Evolutionary conservation across 345 rosid genomes (phyloP), one percentile per base, ranked within the genome.

Genomic region (Jatropha curcas): DNA sequence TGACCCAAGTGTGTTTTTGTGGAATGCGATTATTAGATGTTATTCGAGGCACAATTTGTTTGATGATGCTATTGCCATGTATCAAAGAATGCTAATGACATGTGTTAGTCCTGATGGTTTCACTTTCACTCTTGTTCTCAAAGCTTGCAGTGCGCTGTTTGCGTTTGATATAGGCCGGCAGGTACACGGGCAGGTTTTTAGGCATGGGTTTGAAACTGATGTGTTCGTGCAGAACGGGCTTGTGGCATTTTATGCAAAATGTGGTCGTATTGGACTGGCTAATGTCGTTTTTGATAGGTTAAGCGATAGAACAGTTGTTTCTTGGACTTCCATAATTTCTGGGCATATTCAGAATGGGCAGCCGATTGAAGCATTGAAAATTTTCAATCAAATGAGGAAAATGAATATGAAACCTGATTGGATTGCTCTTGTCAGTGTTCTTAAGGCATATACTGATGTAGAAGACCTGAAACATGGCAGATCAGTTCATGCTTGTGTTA

Each of bases 291-390:
- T 91, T 79, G 84, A 81, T 51, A 55, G 82, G 59, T 57, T 91
- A 68, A 22, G 16, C 61, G 73, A 83, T 75, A 85, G 89, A 77
- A 85, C 86, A 0, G 68, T 89, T 31, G 90, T 89, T 16, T 86
- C 92, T 4, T 91, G 94, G 90, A 91, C 94, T 50, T 87, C 92
- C 11, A 85, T 91, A 50, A 78, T 89, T 67, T 87, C 92, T 24
- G 92, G 84, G 33, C 86, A 80, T 80, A 86, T 88, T 19, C 91
- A 91, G 79, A 91, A 91, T 67, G 90, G 86, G 65, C 76, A 82
- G 68, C 90, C 88, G 58, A 0, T 82, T 71, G 89, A 84, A 74
- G 92, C 97, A 66, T 80, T 86, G 61, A 75, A 79, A 64, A 74
- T 85, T 76, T 89, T 84, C 61, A 25, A 84, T 76, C 77, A 80